Conservation (phyloP, 1,284 basidiomycete species). For the Polyporus tsugae region DNA sequence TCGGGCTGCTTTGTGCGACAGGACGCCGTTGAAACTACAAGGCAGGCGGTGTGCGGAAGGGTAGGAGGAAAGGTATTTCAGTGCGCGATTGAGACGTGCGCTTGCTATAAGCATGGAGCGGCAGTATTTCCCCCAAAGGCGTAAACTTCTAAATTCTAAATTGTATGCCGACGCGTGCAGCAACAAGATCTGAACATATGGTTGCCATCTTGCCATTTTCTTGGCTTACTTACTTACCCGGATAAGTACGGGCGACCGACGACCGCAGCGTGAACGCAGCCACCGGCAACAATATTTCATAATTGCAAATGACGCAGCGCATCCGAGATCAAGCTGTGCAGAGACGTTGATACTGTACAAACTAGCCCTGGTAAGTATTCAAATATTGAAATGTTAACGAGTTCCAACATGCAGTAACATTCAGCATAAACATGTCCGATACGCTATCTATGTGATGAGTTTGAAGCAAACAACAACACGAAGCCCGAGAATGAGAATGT, state of each 20-base stretch:
- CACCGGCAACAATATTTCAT: background rate
- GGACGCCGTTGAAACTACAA: background rate
- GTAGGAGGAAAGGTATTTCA: background rate
- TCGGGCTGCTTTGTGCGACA: background rate
- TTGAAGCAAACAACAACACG: background rate
- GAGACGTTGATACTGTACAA: background rate
- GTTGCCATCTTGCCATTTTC: too few species aligned
- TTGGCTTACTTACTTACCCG: background rate
- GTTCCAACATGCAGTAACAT: background rate
- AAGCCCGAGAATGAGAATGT: conserved; percentile 4
- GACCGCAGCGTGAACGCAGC: too few species aligned
- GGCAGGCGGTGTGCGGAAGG: background rate
- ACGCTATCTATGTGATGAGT: background rate
- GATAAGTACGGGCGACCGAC: background rate
- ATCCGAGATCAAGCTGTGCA: background rate
- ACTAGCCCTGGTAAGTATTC: background rate
- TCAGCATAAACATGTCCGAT: background rate
- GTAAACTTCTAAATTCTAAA: background rate
- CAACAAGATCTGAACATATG: background rate
- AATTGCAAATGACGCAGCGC: background rate
- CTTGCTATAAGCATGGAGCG: background rate
- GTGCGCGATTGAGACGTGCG: background rate
- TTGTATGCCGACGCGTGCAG: background rate
- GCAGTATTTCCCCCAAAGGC: background rate
- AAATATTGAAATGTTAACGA: background rate